phyloP scores from a whole-genome alignment of 2,329 filamentous ascomycete species.

The Epichloe uncinata region DNA sequence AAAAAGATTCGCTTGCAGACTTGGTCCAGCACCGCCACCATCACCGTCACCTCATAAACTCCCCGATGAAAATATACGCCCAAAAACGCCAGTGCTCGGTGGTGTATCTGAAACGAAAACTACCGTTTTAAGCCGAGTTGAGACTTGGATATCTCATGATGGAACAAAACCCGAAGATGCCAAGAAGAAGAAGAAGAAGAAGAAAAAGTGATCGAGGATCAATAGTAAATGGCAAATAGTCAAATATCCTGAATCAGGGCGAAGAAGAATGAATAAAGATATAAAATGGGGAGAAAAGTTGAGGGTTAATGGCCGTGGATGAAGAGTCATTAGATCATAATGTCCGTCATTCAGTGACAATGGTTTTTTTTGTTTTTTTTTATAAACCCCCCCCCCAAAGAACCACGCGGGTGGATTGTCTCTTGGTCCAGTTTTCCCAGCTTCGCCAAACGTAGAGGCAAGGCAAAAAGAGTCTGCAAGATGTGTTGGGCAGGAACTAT shows the following conservation, averaged over 20 bases:
- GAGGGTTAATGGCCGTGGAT: slow-evolving; percentile 4
- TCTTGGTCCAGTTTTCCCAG: slow-evolving; percentile 6
- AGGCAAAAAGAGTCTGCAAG: slow-evolving; percentile 13
- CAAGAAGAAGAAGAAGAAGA: slow-evolving; percentile 8
- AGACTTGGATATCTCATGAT: neutral
- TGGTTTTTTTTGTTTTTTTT: neutral
- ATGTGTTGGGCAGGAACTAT: slow-evolving; percentile 8
- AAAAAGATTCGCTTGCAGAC: neutral
- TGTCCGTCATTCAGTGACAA: slow-evolving; percentile 2
- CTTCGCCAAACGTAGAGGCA: slow-evolving; percentile 6
- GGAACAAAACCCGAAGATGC: neutral
- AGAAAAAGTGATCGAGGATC: slow-evolving; percentile 6
- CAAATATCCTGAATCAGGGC: neutral
- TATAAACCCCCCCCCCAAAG: too few species aligned
- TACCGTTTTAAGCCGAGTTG: neutral
- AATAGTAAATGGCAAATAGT: slow-evolving; percentile 1
- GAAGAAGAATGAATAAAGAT: slow-evolving; percentile 1
- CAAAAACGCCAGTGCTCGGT: slow-evolving; percentile 20
- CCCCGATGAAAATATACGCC: neutral
- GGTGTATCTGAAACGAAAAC: slow-evolving; percentile 3
- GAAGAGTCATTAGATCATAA: slow-evolving; percentile 9
- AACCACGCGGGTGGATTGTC: slow-evolving; percentile 3
- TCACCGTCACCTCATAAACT: neutral
- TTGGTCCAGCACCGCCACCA: neutral
- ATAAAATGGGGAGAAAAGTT: neutral